These are phyloP conservation scores for Moringa oleifera DNA, from an alignment of 345 rosid species.

Conservation along the genomic window DNA sequence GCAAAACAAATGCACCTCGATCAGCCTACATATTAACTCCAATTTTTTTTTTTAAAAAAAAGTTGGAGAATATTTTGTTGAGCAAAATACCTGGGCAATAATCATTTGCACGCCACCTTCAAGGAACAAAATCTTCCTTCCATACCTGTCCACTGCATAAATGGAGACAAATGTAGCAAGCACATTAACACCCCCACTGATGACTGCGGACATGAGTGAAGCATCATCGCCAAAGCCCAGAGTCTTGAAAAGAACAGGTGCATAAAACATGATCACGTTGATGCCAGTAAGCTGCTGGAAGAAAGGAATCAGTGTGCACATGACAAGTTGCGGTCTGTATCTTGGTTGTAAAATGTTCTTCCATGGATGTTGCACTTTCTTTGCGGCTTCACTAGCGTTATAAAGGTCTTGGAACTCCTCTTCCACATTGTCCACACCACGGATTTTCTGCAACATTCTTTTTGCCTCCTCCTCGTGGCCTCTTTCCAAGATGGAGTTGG, in stretches of 20 bases:
- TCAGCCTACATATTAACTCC: too few species aligned
- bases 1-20: too few species aligned
- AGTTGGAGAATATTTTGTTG: too few species aligned
- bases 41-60: too few species aligned
- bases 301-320: slow-evolving; percentile 25
- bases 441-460: slow-evolving; percentile 23
- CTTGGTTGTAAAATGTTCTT: slow-evolving; percentile 14
- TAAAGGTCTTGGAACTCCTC: slow-evolving; percentile 28
- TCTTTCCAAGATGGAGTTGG: slow-evolving; percentile 38
- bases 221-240: slow-evolving; percentile 31
- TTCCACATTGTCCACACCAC: slow-evolving; percentile 30
- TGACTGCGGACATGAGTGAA: slow-evolving; percentile 26
- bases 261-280: slow-evolving; percentile 41
- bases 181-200: slow-evolving; percentile 29
- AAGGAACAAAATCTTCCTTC: slow-evolving; percentile 30
- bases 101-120: slow-evolving; percentile 36
- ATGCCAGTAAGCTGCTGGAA: slow-evolving; percentile 42
- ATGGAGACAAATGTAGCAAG: slow-evolving; percentile 28
- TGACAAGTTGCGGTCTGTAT: slow-evolving; percentile 34
- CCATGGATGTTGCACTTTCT: slow-evolving; percentile 27
- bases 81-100: slow-evolving; percentile 33
- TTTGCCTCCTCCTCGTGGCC: slow-evolving; percentile 28
- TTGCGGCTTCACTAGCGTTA: slow-evolving; percentile 17
- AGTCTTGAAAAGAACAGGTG: slow-evolving; percentile 34
- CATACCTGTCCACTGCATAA: slow-evolving; percentile 26